Conservation (phyloP, 2,329 filamentous ascomycete genomes). For the Cucurbitaria berberidis region DNA sequence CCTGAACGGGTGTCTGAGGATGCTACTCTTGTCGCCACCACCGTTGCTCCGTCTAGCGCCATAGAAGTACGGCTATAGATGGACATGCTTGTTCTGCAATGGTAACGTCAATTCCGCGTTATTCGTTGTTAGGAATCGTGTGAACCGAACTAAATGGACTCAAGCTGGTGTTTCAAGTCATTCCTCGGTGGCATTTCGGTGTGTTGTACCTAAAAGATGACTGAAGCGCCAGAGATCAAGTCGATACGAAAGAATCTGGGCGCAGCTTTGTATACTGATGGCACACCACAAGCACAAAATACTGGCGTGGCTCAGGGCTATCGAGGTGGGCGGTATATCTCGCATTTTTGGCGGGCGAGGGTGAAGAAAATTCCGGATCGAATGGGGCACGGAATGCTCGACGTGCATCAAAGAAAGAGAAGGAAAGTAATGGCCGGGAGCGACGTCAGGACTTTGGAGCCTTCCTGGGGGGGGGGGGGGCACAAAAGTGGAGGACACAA, state of each 20-base stretch:
- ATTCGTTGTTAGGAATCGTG: neutral
- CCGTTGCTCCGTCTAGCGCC: neutral
- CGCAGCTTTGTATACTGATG: neutral
- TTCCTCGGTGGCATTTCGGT: neutral
- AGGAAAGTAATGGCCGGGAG: neutral
- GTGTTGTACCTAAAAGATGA: neutral
- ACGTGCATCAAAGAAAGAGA: neutral
- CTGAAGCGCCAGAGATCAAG: neutral
- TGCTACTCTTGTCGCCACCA: neutral
- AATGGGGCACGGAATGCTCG: neutral
- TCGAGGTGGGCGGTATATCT: neutral
- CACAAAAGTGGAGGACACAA: neutral
- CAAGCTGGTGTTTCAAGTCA: neutral
- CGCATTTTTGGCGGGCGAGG: neutral
- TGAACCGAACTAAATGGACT: neutral
- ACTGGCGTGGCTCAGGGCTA: constrained; percentile 1
- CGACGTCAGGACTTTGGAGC: too few species aligned
- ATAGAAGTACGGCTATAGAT: neutral
- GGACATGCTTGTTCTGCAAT: neutral
- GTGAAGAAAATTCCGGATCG: neutral
- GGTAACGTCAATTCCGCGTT: neutral
- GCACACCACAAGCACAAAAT: constrained; percentile 1
- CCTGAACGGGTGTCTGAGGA: neutral
- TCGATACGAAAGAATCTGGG: neutral
- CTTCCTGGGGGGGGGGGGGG: too few species aligned